phyloP scores from a whole-genome alignment of 2,329 filamentous ascomycete species.

The Paecilomyces fulvus region DNA sequence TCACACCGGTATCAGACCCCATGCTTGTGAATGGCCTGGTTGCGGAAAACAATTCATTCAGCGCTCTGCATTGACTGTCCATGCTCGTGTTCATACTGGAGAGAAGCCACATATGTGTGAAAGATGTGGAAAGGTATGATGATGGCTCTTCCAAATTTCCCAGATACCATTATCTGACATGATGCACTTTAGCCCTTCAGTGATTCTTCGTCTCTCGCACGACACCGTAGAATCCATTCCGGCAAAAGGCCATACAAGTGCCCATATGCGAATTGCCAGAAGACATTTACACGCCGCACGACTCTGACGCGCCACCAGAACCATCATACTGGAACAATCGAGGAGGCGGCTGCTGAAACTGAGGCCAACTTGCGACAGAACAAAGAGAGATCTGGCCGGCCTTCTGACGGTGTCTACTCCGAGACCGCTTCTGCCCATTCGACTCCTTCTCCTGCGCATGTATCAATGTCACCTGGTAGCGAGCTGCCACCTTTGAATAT shows the following conservation, averaged over 20 bases:
- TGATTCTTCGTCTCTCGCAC: constrained; percentile 86
- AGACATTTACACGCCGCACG: constrained; percentile 93
- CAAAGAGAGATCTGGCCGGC: constrained; percentile 26
- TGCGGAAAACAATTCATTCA: constrained; percentile 98
- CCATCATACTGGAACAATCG: constrained; percentile 88
- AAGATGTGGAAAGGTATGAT: constrained; percentile 80
- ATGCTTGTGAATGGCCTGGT: constrained; percentile 79
- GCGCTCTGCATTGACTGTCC: constrained; percentile 87
- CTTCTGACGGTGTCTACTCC: constrained; percentile 34
- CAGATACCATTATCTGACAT: not conserved
- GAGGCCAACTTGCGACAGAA: constrained; percentile 67
- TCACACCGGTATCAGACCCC: constrained; percentile 81
- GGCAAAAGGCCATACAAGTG: constrained; percentile 96
- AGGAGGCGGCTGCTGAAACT: constrained; percentile 83
- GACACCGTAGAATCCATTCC: constrained; percentile 89
- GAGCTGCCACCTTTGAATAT: constrained; percentile 65
- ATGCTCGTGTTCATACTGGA: constrained; percentile 89
- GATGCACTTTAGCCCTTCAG: constrained; percentile 70
- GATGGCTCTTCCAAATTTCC: not conserved
- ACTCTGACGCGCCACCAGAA: constrained; percentile 94
- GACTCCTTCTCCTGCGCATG: constrained; percentile 74
- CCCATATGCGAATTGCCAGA: constrained; percentile 93
- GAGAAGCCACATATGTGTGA: constrained; percentile 99
- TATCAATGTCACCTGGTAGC: constrained; percentile 66
- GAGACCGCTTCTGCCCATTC: constrained; percentile 42